These are phyloP conservation scores for Nepenthes alata DNA, from an alignment of 179 eudicot genomes.

Conservation along the genomic window DNA sequence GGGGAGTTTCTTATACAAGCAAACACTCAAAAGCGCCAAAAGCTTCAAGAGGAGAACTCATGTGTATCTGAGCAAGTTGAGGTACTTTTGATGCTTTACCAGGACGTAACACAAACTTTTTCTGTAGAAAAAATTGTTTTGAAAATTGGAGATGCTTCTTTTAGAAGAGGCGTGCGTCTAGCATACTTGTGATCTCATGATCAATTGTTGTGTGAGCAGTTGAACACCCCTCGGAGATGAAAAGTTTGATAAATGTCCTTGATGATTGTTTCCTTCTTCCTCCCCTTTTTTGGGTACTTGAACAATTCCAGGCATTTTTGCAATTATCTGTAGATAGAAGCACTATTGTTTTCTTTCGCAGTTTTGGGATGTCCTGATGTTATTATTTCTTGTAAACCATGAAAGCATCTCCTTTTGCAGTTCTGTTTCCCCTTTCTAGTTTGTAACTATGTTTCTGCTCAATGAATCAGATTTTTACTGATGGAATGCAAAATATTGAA, in stretches of 20 bases:
- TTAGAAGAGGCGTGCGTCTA: too few relatives aligned
- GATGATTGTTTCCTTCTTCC: too few relatives aligned
- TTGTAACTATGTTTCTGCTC: conserved; percentile 1
- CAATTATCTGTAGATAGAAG: too few relatives aligned
- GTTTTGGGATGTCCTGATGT: neutral
- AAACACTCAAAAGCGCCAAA: conserved; percentile 77
- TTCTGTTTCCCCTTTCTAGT: neutral
- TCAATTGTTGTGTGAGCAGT: too few relatives aligned
- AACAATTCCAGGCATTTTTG: too few relatives aligned
- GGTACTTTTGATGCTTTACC: conserved; percentile 26
- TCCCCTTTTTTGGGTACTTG: too few relatives aligned
- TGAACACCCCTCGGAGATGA: too few relatives aligned
- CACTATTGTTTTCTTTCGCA: too few relatives aligned
- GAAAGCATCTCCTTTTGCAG: neutral
- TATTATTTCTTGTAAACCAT: neutral
- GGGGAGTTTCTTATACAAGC: conserved; percentile 89
- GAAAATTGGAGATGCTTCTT: too few relatives aligned
- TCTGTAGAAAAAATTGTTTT: too few relatives aligned
- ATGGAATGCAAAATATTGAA: conserved; percentile 35
- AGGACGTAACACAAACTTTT: neutral
- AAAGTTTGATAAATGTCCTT: too few relatives aligned
- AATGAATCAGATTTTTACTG: conserved; percentile 40
- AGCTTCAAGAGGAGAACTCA: conserved; percentile 41
- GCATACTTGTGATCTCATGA: too few relatives aligned
- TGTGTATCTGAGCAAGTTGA: conserved; percentile 37